Conservation (phyloP, 1,139 yeast genomes). For the Pichiaceae sp. region DNA sequence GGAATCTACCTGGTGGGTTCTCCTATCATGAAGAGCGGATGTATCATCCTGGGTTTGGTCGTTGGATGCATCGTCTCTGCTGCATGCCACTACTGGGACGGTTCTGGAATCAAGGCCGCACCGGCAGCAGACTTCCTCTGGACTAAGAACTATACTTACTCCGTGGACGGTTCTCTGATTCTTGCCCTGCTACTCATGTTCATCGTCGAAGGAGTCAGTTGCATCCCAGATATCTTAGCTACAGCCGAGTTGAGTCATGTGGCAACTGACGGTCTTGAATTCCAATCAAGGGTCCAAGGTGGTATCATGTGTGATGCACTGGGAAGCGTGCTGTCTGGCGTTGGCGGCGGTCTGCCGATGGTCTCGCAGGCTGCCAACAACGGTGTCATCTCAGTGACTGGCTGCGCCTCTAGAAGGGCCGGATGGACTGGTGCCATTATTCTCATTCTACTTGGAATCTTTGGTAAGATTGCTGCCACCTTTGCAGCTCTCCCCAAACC, state of each 20-base stretch:
- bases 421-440: constrained; percentile 89
- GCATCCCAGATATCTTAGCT: constrained; percentile 62
- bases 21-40: constrained; percentile 89
- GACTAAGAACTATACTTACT: constrained; percentile 74
- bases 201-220: constrained; percentile 86
- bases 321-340: constrained; percentile 64
- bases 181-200: constrained; percentile 72
- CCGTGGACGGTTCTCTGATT: constrained; percentile 72
- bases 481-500: constrained; percentile 77
- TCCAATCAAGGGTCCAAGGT: constrained; percentile 84
- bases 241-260: constrained; percentile 83
- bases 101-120: constrained; percentile 49
- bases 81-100: constrained; percentile 74
- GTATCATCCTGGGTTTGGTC: constrained; percentile 74
- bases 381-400: constrained; percentile 85
- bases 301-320: constrained; percentile 80
- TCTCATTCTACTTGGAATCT: constrained; percentile 75
- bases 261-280: constrained; percentile 70
- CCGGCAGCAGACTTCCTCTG: constrained; percentile 82
- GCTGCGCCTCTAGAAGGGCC: constrained; percentile 77
- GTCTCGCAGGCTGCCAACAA: constrained; percentile 90
- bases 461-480: constrained; percentile 85
- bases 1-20: constrained; percentile 81
- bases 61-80: constrained; percentile 91
- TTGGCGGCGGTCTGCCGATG: constrained; percentile 74